Base-by-base conservation (phyloP, 225 moss, liverwort and hornwort genomes). In the Rhytidiadelphus loreus region DNA sequence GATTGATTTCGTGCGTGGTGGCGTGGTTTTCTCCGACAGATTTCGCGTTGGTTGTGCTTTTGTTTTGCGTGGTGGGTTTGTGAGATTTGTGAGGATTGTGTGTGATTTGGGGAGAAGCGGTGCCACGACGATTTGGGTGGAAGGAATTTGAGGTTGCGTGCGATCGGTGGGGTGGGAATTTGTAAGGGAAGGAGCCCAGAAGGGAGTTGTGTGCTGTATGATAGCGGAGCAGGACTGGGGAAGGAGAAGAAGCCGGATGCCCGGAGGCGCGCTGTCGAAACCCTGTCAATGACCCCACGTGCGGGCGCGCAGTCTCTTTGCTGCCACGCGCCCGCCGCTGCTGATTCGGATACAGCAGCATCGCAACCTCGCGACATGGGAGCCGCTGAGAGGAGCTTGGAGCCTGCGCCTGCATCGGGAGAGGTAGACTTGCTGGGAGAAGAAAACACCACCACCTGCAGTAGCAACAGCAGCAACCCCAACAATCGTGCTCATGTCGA, bases 231-330 rank as follows among this genome's bases (percentile, higher is more conserved):
- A 92, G 94, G 92, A 92, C 93, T 93, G 93, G 96, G 96, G 92
- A 96, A 93, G 95, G 94, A 92, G 92, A 94, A 93, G 91, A 95
- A 81, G 43, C 80, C 92, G 94, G 88, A 93, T 83, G 94, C 93
- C 93, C 86, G 96, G 96, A 89, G 96, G 96, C 89, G 94, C 91
- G 87, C 92, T 96, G 85, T 92, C 94, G 86, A 98, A 98, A 94
- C 98, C 98, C 84, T 96, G 95, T 91, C 98, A 98, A 96, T 96
- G 98, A 96, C 96, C 96, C 64, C 98, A 96, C 93, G 96, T 98
- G 91, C 92, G 98, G 93, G 94, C 96, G 89, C 96, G 98, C 90
- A 92, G 96, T 92, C 96, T 95, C 93, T 98, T 98, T 96, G 96
- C 98, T 96, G 98, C 98, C 88, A 96, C 90, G 89, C 98, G 96